phyloP scores from a whole-genome alignment of 2,329 filamentous ascomycete genomes.

The Apiospora hydei region DNA sequence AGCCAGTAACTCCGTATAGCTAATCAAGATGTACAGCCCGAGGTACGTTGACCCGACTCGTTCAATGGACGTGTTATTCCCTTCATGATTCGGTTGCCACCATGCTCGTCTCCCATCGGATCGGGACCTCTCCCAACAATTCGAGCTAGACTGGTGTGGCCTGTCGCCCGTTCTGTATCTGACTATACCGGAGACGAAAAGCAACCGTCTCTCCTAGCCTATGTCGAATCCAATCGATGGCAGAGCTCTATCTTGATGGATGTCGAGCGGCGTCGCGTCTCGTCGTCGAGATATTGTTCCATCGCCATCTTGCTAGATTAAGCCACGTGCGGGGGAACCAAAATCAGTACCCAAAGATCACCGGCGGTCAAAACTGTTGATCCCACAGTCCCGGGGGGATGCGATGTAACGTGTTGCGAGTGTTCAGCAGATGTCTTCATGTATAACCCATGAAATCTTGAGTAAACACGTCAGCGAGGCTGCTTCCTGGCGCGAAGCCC shows the following conservation, averaged over 20 bases:
- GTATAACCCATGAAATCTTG: conserved; percentile 36
- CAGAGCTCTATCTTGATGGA: neutral
- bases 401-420: neutral
- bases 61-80: neutral
- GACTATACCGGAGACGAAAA: neutral
- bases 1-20: too few relatives aligned
- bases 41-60: too few relatives aligned
- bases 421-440: neutral
- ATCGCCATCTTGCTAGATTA: neutral
- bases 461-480: conserved; percentile 55
- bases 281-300: neutral
- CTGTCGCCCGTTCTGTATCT: neutral
- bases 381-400: too few relatives aligned
- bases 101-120: neutral
- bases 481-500: conserved; percentile 68
- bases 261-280: neutral
- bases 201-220: neutral
- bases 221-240: neutral
- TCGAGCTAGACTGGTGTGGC: neutral
- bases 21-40: too few relatives aligned
- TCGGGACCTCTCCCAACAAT: neutral
- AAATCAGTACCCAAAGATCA: too few relatives aligned
- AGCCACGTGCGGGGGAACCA: neutral
- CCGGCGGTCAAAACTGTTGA: neutral
- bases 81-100: neutral